Evolutionary conservation across 2,329 filamentous ascomycete genomes (phyloP).

Genomic region (Colletotrichum lentis): DNA sequence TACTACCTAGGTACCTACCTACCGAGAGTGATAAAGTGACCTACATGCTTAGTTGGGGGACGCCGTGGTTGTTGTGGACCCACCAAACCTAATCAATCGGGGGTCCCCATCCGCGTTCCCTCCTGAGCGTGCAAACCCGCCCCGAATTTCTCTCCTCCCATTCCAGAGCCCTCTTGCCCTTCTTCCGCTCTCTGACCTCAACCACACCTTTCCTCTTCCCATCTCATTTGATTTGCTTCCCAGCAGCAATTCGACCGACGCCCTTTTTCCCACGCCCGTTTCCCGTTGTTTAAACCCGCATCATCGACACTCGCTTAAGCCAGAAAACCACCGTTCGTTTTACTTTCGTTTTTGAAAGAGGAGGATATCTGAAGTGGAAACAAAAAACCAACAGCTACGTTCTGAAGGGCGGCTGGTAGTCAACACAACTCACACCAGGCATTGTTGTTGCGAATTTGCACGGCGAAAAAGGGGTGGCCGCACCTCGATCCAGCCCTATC

Average conservation of each 20-base stretch:
- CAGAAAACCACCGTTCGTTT: conserved; percentile 25
- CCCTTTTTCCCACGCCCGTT: conserved; percentile 1
- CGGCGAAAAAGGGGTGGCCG: conserved; percentile 24
- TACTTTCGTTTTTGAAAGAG: conserved; percentile 13
- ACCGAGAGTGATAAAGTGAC: conserved; percentile 5
- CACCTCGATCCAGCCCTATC: conserved; percentile 7
- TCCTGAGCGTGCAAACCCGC: conserved; percentile 23
- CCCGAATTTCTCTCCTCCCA: conserved; percentile 27
- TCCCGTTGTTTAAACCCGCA: conserved; percentile 10
- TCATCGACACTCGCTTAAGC: conserved; percentile 32
- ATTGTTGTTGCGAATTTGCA: conserved; percentile 24
- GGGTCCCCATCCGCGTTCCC: conserved; percentile 32
- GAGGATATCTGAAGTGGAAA: conserved; percentile 17
- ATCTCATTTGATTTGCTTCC: conserved; percentile 38
- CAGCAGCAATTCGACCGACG: conserved; percentile 28
- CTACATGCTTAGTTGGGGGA: conserved; percentile 15
- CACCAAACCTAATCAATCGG: conserved; percentile 35
- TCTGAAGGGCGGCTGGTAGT: conserved; percentile 2
- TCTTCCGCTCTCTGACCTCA: conserved; percentile 4
- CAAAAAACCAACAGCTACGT: neutral
- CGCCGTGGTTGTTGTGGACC: conserved; percentile 35
- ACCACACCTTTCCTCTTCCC: conserved; percentile 5
- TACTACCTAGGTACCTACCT: neutral
- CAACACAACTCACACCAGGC: neutral
- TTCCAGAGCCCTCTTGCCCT: conserved; percentile 31